A percentile compares a stretch with the other conserved stretches of the same genome.
These are phyloP conservation scores for Metschnikowia rubicola DNA, from an alignment of 805 yeast genomes.

Conservation along the genomic window DNA sequence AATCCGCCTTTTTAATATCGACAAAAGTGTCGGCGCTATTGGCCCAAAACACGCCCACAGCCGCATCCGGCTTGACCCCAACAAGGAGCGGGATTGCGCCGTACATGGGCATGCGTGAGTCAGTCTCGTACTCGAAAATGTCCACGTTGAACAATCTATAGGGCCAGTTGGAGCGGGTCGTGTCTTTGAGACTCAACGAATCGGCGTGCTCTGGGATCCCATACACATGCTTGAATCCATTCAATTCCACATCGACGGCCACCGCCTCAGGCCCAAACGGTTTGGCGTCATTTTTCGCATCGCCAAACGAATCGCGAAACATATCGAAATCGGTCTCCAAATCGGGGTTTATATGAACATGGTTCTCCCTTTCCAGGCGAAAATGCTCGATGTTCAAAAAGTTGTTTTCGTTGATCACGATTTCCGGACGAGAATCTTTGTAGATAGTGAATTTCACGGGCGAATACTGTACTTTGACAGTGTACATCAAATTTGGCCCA, in stretches of 20 bases:
- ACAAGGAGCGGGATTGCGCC: slow-evolving; percentile 90
- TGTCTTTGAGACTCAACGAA: slow-evolving; percentile 67
- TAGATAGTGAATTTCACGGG: slow-evolving; percentile 52
- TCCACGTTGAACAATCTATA: slow-evolving; percentile 91
- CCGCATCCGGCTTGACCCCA: slow-evolving; percentile 53
- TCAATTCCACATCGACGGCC: slow-evolving; percentile 70
- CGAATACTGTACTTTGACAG: slow-evolving; percentile 39
- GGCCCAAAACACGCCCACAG: slow-evolving; percentile 86
- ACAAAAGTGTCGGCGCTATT: slow-evolving; percentile 91
- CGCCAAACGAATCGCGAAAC: slow-evolving; percentile 70
- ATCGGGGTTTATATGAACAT: slow-evolving; percentile 28
- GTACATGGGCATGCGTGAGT: slow-evolving; percentile 86
- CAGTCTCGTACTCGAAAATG: slow-evolving; percentile 86
- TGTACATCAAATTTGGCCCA: slow-evolving; percentile 39
- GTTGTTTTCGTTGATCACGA: slow-evolving; percentile 64
- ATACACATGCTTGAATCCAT: slow-evolving; percentile 59
- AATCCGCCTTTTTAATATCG: slow-evolving; percentile 51
- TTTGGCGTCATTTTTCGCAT: slow-evolving; percentile 58
- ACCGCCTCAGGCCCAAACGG: slow-evolving; percentile 90
- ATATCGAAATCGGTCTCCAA: slow-evolving; percentile 64
- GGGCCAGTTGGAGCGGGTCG: slow-evolving; percentile 57
- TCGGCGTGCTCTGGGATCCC: slow-evolving; percentile 99
- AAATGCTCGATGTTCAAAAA: slow-evolving; percentile 82
- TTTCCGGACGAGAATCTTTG: slow-evolving; percentile 42
- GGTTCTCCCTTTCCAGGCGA: slow-evolving; percentile 41